Evolutionary conservation across 2,329 filamentous ascomycete genomes (phyloP).

Genomic region (Pseudogymnoascus sp.): DNA sequence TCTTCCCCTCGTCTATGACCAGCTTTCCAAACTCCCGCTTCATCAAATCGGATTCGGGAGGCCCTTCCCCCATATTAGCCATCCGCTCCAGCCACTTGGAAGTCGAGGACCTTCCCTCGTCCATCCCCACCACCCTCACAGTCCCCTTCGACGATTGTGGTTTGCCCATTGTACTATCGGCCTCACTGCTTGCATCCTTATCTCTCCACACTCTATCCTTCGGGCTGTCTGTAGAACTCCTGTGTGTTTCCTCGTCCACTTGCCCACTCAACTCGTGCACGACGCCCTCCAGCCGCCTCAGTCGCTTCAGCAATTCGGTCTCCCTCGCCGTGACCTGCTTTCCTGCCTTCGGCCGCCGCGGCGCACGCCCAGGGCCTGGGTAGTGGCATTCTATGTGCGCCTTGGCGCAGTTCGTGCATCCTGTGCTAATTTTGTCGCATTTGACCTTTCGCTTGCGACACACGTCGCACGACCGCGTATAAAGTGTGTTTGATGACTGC

Average conservation of each 20-base stretch:
- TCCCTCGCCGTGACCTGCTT: slow-evolving; percentile 50
- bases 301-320: slow-evolving; percentile 60
- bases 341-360: slow-evolving; percentile 57
- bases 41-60: slow-evolving; percentile 21
- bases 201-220: not conserved
- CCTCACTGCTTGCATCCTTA: not conserved
- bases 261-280: slow-evolving; percentile 61
- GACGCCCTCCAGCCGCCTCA: slow-evolving; percentile 66
- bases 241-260: slow-evolving; percentile 31
- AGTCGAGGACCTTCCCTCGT: slow-evolving; percentile 21
- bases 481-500: slow-evolving; percentile 20
- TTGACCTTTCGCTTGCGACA: slow-evolving; percentile 57
- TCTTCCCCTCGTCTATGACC: slow-evolving; percentile 59
- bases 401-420: slow-evolving; percentile 65
- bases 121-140: slow-evolving; percentile 23
- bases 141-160: slow-evolving; percentile 9
- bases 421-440: slow-evolving; percentile 64
- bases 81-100: slow-evolving; percentile 20
- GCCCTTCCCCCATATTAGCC: slow-evolving; percentile 20
- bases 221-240: slow-evolving; percentile 8
- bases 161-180: not conserved
- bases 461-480: slow-evolving; percentile 36
- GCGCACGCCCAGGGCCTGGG: slow-evolving; percentile 64
- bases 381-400: slow-evolving; percentile 65
- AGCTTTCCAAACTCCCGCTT: slow-evolving; percentile 53